Percentiles rank a stretch among this genome's conserved stretches.
Evolutionary conservation across 306 rosid species (phyloP).

Genomic region (Arachis hypogaea): DNA sequence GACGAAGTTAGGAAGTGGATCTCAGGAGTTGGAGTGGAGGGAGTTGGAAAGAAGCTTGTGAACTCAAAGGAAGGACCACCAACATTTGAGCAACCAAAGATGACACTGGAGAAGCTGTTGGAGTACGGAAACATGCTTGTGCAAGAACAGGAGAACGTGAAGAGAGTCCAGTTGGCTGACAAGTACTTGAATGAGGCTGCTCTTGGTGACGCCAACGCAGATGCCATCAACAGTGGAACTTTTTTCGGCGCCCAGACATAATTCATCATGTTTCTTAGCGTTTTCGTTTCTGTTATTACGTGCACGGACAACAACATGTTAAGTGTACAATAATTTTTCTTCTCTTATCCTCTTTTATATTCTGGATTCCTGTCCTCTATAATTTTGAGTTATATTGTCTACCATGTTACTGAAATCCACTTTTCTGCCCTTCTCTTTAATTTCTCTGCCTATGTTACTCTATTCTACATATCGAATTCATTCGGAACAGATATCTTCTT

Average conservation of each 20-base stretch:
- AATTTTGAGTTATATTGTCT: constrained; percentile 46
- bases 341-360: constrained; percentile 1
- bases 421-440: constrained; percentile 27
- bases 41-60: constrained; percentile 66
- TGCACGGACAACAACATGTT: constrained; percentile 36
- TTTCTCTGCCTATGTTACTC: background rate
- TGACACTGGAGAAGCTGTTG: constrained; percentile 56
- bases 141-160: constrained; percentile 75
- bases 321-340: constrained; percentile 45
- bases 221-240: constrained; percentile 54
- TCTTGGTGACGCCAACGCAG: constrained; percentile 70
- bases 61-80: constrained; percentile 82
- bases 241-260: constrained; percentile 36
- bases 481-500: too few species aligned
- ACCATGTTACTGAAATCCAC: constrained; percentile 37
- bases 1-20: constrained; percentile 79
- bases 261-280: too few species aligned
- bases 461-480: too few species aligned
- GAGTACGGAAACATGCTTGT: constrained; percentile 71
- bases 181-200: constrained; percentile 72
- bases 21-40: constrained; percentile 54
- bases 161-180: constrained; percentile 81
- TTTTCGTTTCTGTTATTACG: background rate
- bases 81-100: constrained; percentile 63
- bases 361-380: constrained; percentile 40